phyloP scores from a whole-genome alignment of 2,329 filamentous ascomycete genomes.

The Epichloe elymi region DNA sequence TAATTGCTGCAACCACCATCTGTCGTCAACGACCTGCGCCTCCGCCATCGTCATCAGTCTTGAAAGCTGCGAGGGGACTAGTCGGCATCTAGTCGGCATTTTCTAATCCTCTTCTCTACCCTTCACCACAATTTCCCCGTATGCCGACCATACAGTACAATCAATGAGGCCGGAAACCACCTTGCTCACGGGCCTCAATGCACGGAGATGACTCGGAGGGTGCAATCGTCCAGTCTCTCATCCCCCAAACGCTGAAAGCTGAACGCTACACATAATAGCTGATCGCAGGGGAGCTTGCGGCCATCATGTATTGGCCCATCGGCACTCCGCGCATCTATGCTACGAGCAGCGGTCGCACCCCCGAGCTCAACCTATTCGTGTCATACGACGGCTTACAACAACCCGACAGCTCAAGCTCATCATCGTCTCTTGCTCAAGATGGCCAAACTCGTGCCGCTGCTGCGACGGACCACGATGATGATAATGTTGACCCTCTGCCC shows the following conservation, averaged over 20 bases:
- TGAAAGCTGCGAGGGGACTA: too few relatives aligned
- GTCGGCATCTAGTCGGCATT: too few relatives aligned
- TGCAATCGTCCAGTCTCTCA: constrained; percentile 8
- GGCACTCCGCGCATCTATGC: constrained; percentile 75
- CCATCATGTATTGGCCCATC: constrained; percentile 80
- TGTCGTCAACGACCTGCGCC: too few relatives aligned
- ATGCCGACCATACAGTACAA: background rate
- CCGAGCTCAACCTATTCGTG: constrained; percentile 35
- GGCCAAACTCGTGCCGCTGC: constrained; percentile 13
- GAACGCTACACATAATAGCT: constrained; percentile 5
- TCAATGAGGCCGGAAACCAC: background rate
- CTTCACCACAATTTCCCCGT: background rate
- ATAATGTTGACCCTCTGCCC: constrained; percentile 20
- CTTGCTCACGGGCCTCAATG: background rate
- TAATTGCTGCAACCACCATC: too few relatives aligned
- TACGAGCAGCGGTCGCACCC: constrained; percentile 51
- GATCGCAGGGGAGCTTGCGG: constrained; percentile 15
- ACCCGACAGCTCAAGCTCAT: constrained; percentile 16
- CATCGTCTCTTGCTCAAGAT: constrained; percentile 4
- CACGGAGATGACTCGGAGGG: constrained; percentile 14
- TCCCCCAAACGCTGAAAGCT: constrained; percentile 7
- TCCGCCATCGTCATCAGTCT: background rate
- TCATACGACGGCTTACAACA: constrained; percentile 47
- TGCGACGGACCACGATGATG: constrained; percentile 22
- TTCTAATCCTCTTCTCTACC: too few relatives aligned